Percentiles rank a stretch among this genome's conserved stretches.
These are phyloP conservation scores for Fusarium sulawesiense DNA, from an alignment of 2,329 filamentous ascomycete species.

Conservation along the genomic window DNA sequence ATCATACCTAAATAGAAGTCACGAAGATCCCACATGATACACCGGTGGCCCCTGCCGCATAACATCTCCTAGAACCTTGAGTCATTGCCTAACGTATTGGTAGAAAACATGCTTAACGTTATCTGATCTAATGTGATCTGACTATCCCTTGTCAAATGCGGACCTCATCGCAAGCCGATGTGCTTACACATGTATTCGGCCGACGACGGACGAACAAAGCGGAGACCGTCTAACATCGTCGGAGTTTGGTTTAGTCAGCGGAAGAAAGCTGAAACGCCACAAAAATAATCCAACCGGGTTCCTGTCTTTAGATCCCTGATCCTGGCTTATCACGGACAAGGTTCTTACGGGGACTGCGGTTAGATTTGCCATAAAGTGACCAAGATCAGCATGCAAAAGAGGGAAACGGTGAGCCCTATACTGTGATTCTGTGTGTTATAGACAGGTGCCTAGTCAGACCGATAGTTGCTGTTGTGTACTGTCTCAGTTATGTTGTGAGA, in stretches of 20 bases:
- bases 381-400: neutral
- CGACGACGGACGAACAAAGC: neutral
- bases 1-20: too few species aligned
- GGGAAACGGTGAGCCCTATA: neutral
- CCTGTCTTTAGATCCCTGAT: neutral
- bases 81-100: neutral
- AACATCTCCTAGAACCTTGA: neutral
- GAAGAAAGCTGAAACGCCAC: conserved; percentile 5
- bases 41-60: too few species aligned
- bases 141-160: neutral
- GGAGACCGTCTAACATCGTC: conserved; percentile 1
- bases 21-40: too few species aligned
- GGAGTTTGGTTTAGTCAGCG: neutral
- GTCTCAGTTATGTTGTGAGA: neutral
- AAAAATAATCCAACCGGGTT: neutral
- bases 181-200: neutral
- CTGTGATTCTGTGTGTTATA: neutral
- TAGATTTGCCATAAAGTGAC: neutral
- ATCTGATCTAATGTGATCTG: neutral
- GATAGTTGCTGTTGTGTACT: neutral
- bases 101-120: neutral
- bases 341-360: neutral
- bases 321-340: neutral
- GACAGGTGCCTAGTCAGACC: neutral
- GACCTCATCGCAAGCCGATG: neutral